Evolutionary conservation across 2,329 filamentous ascomycete species (phyloP).

Genomic region (Penicillium fuscoglaucum): DNA sequence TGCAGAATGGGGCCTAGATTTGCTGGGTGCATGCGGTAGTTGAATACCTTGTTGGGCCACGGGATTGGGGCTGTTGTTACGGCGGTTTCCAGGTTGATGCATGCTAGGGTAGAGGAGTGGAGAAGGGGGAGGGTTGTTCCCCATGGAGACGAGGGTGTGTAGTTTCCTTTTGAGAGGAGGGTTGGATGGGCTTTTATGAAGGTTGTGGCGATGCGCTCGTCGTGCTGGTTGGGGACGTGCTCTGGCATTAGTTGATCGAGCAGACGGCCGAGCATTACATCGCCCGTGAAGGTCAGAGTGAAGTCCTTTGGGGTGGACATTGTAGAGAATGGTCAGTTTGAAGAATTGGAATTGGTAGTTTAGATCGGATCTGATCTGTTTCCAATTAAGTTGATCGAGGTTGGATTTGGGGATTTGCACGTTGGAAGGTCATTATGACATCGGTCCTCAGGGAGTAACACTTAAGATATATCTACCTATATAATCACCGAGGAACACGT

Average conservation of each 20-base stretch:
- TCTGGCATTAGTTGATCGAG: slow-evolving; percentile 42
- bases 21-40: slow-evolving; percentile 45
- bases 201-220: slow-evolving; percentile 22
- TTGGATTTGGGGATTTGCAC: not conserved
- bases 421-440: slow-evolving; percentile 1
- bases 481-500: not conserved
- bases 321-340: too few relatives aligned
- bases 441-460: not conserved
- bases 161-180: slow-evolving; percentile 12
- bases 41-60: slow-evolving; percentile 45
- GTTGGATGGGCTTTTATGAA: slow-evolving; percentile 24
- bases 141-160: slow-evolving; percentile 33
- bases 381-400: not conserved
- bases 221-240: slow-evolving; percentile 32
- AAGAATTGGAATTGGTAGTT: not conserved
- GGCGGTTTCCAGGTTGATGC: slow-evolving; percentile 46
- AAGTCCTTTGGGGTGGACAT: slow-evolving; percentile 20
- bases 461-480: too few relatives aligned
- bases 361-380: not conserved
- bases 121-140: slow-evolving; percentile 37
- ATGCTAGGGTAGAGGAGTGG: slow-evolving; percentile 33
- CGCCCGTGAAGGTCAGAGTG: slow-evolving; percentile 38
- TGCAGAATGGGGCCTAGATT: slow-evolving; percentile 35
- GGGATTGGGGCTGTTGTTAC: slow-evolving; percentile 32
- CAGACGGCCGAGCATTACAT: slow-evolving; percentile 47